A percentile compares a stretch with the other conserved stretches of the same genome.
These are phyloP conservation scores for Aspergillus amoenus DNA, from an alignment of 2,329 filamentous ascomycete genomes.

Conservation along the genomic window DNA sequence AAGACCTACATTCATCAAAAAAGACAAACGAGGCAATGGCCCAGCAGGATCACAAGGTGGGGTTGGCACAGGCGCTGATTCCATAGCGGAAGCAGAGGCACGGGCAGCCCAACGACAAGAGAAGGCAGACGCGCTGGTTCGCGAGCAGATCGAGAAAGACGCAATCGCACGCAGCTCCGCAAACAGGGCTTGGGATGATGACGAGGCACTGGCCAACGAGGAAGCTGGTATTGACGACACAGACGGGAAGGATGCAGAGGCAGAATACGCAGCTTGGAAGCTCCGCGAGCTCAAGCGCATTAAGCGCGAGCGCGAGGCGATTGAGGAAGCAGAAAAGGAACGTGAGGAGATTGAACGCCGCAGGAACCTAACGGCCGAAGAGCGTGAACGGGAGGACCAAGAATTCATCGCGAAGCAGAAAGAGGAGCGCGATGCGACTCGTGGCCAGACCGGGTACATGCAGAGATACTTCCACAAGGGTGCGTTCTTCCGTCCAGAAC, in stretches of 20 bases:
- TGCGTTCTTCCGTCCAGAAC: constrained; percentile 87
- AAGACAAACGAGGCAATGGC: constrained; percentile 55
- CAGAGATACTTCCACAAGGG: constrained; percentile 97
- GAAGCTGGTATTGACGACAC: constrained; percentile 82
- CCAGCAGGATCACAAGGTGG: constrained; percentile 23
- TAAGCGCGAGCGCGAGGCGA: constrained; percentile 79
- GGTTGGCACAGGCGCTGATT: constrained; percentile 25
- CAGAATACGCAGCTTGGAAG: constrained; percentile 90
- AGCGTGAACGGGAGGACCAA: constrained; percentile 81
- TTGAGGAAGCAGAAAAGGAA: constrained; percentile 81
- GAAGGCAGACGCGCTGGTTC: constrained; percentile 74
- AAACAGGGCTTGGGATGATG: constrained; percentile 81
- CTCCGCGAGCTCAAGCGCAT: constrained; percentile 86
- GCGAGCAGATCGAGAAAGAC: constrained; percentile 83
- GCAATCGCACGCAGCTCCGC: constrained; percentile 70
- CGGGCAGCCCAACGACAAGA: constrained; percentile 60
- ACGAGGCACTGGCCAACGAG: constrained; percentile 63
- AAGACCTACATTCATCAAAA: constrained; percentile 67
- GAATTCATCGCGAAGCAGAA: constrained; percentile 74
- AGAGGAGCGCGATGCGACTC: constrained; percentile 70
- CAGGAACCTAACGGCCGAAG: constrained; percentile 80
- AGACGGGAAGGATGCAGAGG: constrained; percentile 81
- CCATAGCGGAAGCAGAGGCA: constrained; percentile 44
- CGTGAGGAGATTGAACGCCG: constrained; percentile 85
- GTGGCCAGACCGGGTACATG: constrained; percentile 84